These are phyloP conservation scores for Logfia minima DNA, from an alignment of 129 eudicot genomes.

Conservation along the genomic window DNA sequence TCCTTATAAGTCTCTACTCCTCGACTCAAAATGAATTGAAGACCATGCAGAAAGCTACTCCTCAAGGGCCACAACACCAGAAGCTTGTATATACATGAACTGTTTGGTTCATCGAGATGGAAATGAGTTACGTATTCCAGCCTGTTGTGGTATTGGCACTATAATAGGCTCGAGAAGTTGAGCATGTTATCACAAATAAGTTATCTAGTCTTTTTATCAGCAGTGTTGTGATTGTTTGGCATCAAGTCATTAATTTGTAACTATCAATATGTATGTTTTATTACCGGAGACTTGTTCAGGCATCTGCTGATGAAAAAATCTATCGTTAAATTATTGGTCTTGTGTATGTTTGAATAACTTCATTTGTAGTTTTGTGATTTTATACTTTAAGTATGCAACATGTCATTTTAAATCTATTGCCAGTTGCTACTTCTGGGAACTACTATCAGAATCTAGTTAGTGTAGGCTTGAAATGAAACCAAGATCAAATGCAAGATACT, in stretches of 20 bases:
- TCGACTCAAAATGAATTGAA: conserved; percentile 28
- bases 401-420: neutral
- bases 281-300: neutral
- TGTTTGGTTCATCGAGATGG: conserved; percentile 12
- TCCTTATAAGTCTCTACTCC: conserved; percentile 32
- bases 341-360: conserved; percentile 16
- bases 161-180: conserved; percentile 3
- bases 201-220: neutral
- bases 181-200: conserved; percentile 25
- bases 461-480: neutral
- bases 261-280: conserved; percentile 24
- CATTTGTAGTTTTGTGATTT: conserved; percentile 5
- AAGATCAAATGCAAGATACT: neutral
- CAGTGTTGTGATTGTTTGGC: conserved; percentile 10
- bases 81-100: conserved; percentile 33
- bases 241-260: conserved; percentile 24
- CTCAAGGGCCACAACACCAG: neutral
- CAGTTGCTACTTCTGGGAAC: neutral
- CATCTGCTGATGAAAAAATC: neutral
- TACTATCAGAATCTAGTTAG: neutral
- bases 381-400: conserved; percentile 6
- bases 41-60: conserved; percentile 31
- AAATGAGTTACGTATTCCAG: neutral
- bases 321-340: conserved; percentile 3
- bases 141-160: conserved; percentile 8